Evolutionary conservation across 75 land plant genomes (phyloP), one percentile per base, ranked within the genome.

Genomic region (Cryptomeria japonica): DNA sequence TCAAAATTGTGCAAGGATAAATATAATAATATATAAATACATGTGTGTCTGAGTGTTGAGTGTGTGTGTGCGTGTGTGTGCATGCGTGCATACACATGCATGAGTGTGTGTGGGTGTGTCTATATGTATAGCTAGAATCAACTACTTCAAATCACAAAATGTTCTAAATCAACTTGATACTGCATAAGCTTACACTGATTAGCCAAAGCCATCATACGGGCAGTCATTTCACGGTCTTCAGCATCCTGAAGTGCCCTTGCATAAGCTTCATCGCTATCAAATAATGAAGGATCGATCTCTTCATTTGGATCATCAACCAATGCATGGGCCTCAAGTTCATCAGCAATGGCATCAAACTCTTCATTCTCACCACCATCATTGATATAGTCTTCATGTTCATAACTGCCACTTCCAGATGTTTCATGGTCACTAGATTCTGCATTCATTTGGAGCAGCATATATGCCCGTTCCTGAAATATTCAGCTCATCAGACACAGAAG

Each of bases 201-300:
- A 87, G 96, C 92, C n/a, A 96, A 89, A 39, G 96, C 95, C 92
- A 95, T 93, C 88, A 96, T 88, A 56, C 89, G 90, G 56, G 93
- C 95, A 38, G 98, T 92, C 91, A 95, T 88, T 82, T 93, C 96
- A 77, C 93, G 91, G 80, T 97, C 96, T 89, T 97, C 98, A 39
- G 92, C 94, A 32, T 97, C 98, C 91, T 96, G 99, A 31, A 97
- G 90, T 32, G 99, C 99, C 87, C 99, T 91, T 8, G 99, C 99
- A 92, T 93, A 97, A 5, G 98, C 99, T 92, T 97, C 99, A 87
- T 97, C 99, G 85, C 88, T 90, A 14, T 95, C 92, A 87, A 91
- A 97, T 22, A 86, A 91, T 32, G 94, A 90, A 5, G 94, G 93
- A 87, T 96, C 95, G 58, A 93, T 84, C 49, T 89, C 93, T 76